phyloP scores from a whole-genome alignment of 2,329 filamentous ascomycete genomes.

The Aspergillus brasiliensis region DNA sequence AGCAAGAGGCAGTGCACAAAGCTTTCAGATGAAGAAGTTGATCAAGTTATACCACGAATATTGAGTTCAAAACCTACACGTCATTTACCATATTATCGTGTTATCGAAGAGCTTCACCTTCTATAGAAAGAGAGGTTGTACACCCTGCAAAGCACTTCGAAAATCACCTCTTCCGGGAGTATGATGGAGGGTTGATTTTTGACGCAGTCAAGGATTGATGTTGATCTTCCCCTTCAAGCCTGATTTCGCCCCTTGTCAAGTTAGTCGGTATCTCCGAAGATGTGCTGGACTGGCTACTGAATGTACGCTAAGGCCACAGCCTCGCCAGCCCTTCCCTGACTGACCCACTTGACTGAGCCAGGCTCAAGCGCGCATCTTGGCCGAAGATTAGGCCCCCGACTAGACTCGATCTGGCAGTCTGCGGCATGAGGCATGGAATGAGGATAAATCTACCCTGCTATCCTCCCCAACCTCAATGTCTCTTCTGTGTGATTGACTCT shows the following conservation, averaged over 20 bases:
- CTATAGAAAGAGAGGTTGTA: neutral
- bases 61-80: neutral
- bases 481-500: too few species aligned
- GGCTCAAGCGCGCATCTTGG: neutral
- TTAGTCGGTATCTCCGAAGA: too few species aligned
- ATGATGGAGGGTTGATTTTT: too few species aligned
- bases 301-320: neutral
- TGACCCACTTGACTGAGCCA: neutral
- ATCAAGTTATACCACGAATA: neutral
- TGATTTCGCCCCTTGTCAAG: too few species aligned
- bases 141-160: neutral
- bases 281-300: too few species aligned
- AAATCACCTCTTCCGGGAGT: too few species aligned
- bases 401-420: too few species aligned
- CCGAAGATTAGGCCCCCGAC: neutral
- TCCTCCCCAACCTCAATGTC: too few species aligned
- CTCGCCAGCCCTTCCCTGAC: neutral
- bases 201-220: too few species aligned
- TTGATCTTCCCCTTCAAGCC: too few species aligned
- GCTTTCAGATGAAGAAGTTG: neutral
- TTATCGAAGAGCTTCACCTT: neutral
- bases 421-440: neutral
- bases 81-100: neutral
- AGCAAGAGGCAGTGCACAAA: neutral
- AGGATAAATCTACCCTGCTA: neutral